Evolutionary conservation across 441 rosid species (phyloP), one percentile per base, ranked within the genome.

Genomic region (Biscutella laevigata): DNA sequence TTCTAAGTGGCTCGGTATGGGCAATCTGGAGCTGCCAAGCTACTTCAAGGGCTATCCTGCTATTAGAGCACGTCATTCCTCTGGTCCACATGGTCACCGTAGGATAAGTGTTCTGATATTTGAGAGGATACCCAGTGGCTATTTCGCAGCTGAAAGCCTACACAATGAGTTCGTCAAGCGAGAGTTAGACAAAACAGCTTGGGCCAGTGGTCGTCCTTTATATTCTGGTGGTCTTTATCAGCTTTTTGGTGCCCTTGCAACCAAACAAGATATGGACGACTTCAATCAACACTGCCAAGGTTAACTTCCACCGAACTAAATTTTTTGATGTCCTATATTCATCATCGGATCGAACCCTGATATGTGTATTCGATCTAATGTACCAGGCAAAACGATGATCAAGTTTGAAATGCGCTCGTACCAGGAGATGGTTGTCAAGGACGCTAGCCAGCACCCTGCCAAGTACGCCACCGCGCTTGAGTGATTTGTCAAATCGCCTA

Each of bases 41-140:
- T 80, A 42, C 71, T 80, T 80, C 40, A 36, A 21, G 10, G 35
- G 70, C 8, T 80, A 76, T 62, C 67, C 67, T 57, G 81, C 80
- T 40, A 62, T 48, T 32, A 83, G 25, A 56, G 81, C 91, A 36
- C 82, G 84, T 9, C 91, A 83, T 57, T 72, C 91, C 8, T 80
- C 80, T 60, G 91, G 91, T 9, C 91, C 87, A 5, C 78, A 71
- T 36, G 87, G 91, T 6, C 91, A 83, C 51, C 84, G 87, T 7
- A 87, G 91, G 54, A 78, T 76, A 67, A 80, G 91, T 53, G 67
- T 70, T 49, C 65, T 83, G 25, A 71, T 83, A 4, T 83, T 83
- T 53, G 87, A 83, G 71, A 66, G 71, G 58, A 67, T 64, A n/a
- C 78, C 79, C 7, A 63, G 61, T 12, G 87, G 91, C 28, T 83